phyloP scores from a whole-genome alignment of 2,329 filamentous ascomycete species.

The Nectriaceae sp. region DNA sequence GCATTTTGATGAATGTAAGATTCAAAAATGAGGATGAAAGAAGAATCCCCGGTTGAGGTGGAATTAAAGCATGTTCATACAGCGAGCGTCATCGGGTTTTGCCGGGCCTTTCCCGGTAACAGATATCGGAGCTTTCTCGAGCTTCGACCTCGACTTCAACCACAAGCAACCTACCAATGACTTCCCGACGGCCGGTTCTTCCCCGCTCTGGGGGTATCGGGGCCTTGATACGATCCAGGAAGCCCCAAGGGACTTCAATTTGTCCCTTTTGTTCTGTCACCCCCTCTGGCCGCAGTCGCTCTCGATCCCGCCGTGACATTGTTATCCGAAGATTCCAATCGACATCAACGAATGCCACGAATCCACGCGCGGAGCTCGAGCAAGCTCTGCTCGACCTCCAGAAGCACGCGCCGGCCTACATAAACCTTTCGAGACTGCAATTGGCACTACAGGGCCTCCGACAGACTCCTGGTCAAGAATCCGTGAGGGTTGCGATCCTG shows the following conservation, averaged over 20 bases:
- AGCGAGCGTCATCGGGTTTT: too few relatives aligned
- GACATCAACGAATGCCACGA: conserved; percentile 21
- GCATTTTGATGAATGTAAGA: too few relatives aligned
- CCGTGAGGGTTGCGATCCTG: conserved; percentile 60
- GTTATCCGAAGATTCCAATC: conserved; percentile 33
- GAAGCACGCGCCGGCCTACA: conserved; percentile 59
- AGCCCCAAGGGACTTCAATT: conserved; percentile 17
- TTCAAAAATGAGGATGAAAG: too few relatives aligned
- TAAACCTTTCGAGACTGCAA: conserved; percentile 71
- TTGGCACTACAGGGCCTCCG: conserved; percentile 68
- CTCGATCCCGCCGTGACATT: conserved; percentile 24
- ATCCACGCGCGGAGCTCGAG: conserved; percentile 57
- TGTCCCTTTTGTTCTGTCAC: conserved; percentile 36
- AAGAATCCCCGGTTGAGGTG: too few relatives aligned
- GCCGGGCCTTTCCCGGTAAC: neutral
- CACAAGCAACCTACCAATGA: conserved; percentile 28
- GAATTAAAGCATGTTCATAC: too few relatives aligned
- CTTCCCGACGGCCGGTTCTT: conserved; percentile 32
- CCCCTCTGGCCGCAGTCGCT: conserved; percentile 20
- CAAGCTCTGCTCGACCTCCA: conserved; percentile 61
- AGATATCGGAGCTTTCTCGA: neutral
- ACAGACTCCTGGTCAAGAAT: conserved; percentile 57
- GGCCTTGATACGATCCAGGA: conserved; percentile 22
- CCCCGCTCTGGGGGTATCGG: conserved; percentile 29
- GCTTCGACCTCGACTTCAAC: conserved; percentile 16